phyloP scores from a whole-genome alignment of 164 flowering plant species.

The Taxillus chinensis region DNA sequence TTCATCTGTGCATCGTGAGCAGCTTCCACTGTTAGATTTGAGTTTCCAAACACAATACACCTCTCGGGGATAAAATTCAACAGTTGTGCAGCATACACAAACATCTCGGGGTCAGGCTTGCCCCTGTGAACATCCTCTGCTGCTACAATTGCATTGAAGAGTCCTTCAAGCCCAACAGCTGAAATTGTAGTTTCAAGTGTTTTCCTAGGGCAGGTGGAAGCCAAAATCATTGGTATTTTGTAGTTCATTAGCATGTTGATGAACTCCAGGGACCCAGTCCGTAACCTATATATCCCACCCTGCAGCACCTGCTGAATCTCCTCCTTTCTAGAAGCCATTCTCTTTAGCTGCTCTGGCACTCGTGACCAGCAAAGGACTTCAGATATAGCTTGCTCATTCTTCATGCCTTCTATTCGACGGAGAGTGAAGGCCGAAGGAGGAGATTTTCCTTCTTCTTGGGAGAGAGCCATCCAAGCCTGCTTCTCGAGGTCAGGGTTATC shows the following conservation, averaged over 20 bases:
- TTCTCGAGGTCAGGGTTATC: conserved; percentile 81
- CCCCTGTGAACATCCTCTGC: conserved; percentile 95
- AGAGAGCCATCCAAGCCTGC: conserved; percentile 75
- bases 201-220: conserved; percentile 77
- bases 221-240: conserved; percentile 87
- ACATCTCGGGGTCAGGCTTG: conserved; percentile 99
- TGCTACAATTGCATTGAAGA: conserved; percentile 62
- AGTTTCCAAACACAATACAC: conserved; percentile 94
- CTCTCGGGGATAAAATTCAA: conserved; percentile 76
- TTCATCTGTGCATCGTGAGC: conserved; percentile 95
- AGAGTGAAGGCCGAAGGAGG: conserved; percentile 72
- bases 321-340: conserved; percentile 74
- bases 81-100: conserved; percentile 74
- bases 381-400: conserved; percentile 89
- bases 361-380: conserved; percentile 98
- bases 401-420: conserved; percentile 86
- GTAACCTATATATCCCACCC: conserved; percentile 61
- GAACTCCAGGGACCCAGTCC: conserved; percentile 77
- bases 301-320: conserved; percentile 69
- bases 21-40: conserved; percentile 86
- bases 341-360: conserved; percentile 52
- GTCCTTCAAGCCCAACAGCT: conserved; percentile 51
- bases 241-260: conserved; percentile 62
- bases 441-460: conserved; percentile 85
- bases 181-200: conserved; percentile 57